Conservation (phyloP, 2,329 filamentous ascomycete species). For the Ascomycota sp. region DNA sequence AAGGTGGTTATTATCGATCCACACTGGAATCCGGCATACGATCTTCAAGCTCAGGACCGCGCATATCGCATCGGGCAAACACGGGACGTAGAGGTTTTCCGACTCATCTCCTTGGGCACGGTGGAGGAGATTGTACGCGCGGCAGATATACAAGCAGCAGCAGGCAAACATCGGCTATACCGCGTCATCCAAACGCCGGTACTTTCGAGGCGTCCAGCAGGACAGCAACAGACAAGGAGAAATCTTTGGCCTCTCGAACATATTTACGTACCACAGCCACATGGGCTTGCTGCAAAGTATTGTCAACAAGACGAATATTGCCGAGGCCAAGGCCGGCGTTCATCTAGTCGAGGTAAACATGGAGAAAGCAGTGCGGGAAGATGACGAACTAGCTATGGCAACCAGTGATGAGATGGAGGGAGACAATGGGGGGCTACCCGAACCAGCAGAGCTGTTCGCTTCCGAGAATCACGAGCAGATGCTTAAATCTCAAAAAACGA, state of each 20-base stretch:
- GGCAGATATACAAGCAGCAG: slow-evolving; percentile 97
- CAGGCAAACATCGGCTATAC: slow-evolving; percentile 96
- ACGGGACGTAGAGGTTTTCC: slow-evolving; percentile 86
- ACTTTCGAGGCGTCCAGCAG: slow-evolving; percentile 88
- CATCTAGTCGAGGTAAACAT: slow-evolving; percentile 59
- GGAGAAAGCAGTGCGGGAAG: slow-evolving; percentile 35
- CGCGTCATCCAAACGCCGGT: slow-evolving; percentile 75
- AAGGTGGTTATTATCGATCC: slow-evolving; percentile 96
- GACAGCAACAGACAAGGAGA: slow-evolving; percentile 69
- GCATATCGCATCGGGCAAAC: slow-evolving; percentile 90
- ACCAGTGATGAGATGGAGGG: slow-evolving; percentile 27
- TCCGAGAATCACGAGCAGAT: slow-evolving; percentile 23
- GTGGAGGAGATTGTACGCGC: slow-evolving; percentile 90
- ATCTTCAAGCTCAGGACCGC: slow-evolving; percentile 87
- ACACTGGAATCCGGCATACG: slow-evolving; percentile 92
- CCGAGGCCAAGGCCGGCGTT: slow-evolving; percentile 75
- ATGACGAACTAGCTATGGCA: slow-evolving; percentile 20
- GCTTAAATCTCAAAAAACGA: slow-evolving; percentile 13
- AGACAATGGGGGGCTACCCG: slow-evolving; percentile 46
- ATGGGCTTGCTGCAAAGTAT: slow-evolving; percentile 79
- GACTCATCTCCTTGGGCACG: slow-evolving; percentile 74
- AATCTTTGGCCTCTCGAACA: slow-evolving; percentile 75
- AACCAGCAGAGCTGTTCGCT: slow-evolving; percentile 39
- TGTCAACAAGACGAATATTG: slow-evolving; percentile 94
- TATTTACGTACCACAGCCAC: slow-evolving; percentile 65